These are phyloP conservation scores for Phytophthora macrochlamydospora DNA, from an alignment of 352 stramenopile species.

Conservation along the genomic window DNA sequence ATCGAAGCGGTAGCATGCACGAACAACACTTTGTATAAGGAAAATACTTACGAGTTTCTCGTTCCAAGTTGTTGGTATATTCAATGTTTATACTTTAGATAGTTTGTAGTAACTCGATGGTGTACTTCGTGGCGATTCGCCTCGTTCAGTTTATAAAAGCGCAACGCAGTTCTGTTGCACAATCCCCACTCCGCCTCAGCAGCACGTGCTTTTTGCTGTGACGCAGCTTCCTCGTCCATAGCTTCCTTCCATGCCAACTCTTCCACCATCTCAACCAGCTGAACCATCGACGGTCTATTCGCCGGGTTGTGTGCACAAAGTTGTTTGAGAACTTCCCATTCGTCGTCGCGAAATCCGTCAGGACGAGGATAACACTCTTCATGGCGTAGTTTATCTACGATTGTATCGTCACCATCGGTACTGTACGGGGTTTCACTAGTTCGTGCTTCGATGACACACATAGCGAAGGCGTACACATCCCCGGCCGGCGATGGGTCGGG, in stretches of 20 bases:
- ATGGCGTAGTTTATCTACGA: conserved; percentile 14
- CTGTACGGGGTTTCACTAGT: conserved; percentile 26
- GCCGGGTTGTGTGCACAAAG: conserved; percentile 23
- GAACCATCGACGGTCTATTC: conserved; percentile 20
- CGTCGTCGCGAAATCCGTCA: conserved; percentile 22
- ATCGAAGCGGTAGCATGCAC: too few relatives aligned
- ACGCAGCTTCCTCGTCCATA: conserved; percentile 9
- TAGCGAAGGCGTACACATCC: conserved; percentile 28
- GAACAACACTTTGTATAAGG: too few relatives aligned
- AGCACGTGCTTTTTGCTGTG: conserved; percentile 2
- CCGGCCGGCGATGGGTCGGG: conserved; percentile 20
- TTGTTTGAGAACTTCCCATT: conserved; percentile 28
- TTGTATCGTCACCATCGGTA: conserved; percentile 12
- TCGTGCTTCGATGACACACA: conserved; percentile 33
- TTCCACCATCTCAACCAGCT: conserved; percentile 26
- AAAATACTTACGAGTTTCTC: too few relatives aligned
- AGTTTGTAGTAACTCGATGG: background rate
- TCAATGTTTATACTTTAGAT: background rate
- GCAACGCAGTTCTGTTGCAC: too few relatives aligned
- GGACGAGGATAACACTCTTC: conserved; percentile 19
- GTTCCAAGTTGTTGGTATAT: background rate
- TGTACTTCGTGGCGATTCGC: background rate
- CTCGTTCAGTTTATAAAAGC: too few relatives aligned
- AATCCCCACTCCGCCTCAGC: too few relatives aligned
- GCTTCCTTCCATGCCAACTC: conserved; percentile 21